Conservation (phyloP, 257 asterid genomes). For the Gynochthodes officinalis region DNA sequence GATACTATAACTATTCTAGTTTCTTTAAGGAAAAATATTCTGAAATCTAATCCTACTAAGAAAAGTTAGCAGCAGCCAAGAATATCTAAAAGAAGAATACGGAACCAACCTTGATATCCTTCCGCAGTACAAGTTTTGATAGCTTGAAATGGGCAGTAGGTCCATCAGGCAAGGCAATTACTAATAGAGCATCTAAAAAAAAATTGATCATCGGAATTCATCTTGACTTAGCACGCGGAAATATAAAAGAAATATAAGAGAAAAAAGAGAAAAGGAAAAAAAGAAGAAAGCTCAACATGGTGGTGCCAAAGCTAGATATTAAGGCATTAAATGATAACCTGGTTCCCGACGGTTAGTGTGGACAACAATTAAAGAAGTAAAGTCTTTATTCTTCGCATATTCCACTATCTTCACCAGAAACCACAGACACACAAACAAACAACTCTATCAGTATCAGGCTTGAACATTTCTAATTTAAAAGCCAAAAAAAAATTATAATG, state of each 20-base stretch:
- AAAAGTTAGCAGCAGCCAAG: neutral
- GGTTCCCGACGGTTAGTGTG: constrained; percentile 96
- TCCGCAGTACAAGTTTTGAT: constrained; percentile 69
- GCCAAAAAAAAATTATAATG: neutral
- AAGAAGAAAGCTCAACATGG: too few relatives aligned
- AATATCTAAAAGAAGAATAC: neutral
- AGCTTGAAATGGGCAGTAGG: constrained; percentile 98
- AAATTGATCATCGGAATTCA: neutral
- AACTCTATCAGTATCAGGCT: neutral
- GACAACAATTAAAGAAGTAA: constrained; percentile 81
- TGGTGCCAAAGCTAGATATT: neutral
- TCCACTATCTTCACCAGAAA: constrained; percentile 60
- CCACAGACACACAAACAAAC: neutral
- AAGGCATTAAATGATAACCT: constrained; percentile 37
- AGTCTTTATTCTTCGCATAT: constrained; percentile 72
- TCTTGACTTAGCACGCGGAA: neutral
- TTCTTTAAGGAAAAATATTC: neutral
- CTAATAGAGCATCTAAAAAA: constrained; percentile 70
- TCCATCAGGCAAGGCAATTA: constrained; percentile 82
- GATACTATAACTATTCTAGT: neutral
- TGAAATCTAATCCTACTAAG: neutral
- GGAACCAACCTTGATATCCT: constrained; percentile 72
- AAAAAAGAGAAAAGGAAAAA: too few relatives aligned
- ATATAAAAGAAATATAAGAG: too few relatives aligned
- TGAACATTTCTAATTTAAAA: neutral